phyloP scores from a whole-genome alignment of 495 filamentous ascomycete species.

The Melanomma pulvis-pyrius region DNA sequence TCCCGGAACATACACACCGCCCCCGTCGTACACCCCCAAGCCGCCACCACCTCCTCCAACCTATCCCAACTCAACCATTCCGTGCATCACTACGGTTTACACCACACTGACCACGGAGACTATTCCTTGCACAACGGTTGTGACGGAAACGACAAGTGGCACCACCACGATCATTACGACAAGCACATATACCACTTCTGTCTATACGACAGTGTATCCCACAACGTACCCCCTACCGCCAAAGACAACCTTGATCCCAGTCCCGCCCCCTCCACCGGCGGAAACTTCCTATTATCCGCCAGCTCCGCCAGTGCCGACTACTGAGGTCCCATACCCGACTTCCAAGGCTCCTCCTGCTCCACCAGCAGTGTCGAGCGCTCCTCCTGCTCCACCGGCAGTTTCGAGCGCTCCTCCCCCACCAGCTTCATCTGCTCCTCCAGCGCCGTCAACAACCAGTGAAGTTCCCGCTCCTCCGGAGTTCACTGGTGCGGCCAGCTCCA shows the following conservation, averaged over 20 bases:
- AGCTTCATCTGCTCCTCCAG: not conserved
- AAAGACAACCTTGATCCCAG: slow-evolving; percentile 5
- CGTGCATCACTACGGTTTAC: slow-evolving; percentile 14
- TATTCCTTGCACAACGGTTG: slow-evolving; percentile 19
- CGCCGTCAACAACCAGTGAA: not conserved
- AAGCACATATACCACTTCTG: slow-evolving; percentile 8
- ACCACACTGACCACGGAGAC: slow-evolving; percentile 27
- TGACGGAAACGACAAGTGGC: slow-evolving; percentile 8
- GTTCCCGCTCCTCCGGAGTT: slow-evolving; percentile 20
- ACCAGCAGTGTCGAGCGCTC: not conserved
- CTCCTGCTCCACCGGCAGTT: not conserved
- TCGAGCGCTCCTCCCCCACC: not conserved
- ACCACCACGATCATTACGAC: not conserved
- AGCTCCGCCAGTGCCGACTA: not conserved
- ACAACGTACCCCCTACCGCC: slow-evolving; percentile 25
- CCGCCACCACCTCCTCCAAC: slow-evolving; percentile 7
- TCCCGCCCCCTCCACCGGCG: not conserved
- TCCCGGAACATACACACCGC: not conserved
- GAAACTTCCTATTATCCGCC: not conserved
- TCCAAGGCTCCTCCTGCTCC: not conserved
- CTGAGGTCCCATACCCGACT: not conserved
- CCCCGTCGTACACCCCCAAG: slow-evolving; percentile 6
- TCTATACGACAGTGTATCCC: slow-evolving; percentile 24
- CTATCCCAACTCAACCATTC: not conserved
- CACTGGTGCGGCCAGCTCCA: slow-evolving; percentile 34